Base-by-base conservation (phyloP, 2,329 filamentous ascomycete genomes). In the Epichloe bromicola region DNA sequence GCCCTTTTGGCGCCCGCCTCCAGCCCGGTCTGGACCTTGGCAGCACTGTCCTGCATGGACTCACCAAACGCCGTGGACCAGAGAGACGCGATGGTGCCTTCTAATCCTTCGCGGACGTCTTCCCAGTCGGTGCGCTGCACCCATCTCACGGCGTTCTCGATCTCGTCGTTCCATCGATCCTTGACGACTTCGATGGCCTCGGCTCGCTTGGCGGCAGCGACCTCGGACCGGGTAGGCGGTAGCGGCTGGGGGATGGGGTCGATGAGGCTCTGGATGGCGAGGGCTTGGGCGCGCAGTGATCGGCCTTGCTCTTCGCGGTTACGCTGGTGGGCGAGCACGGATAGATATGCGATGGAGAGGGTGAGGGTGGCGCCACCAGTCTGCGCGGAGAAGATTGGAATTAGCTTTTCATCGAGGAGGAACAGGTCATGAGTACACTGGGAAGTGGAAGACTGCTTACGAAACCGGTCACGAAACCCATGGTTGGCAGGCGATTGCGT, bases 361-460 rank as follows among this genome's bases (percentile, higher is more conserved):
- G 86, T 89, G 54, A 91, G 73, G 56, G 86, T 85, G 51, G 88
- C 79, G 58, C 86, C 86, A 62, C 85, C 83, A 57, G 85, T 80
- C 85, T 90, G 57, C 37, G 36, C 17, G 39, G 15, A 48, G 14
- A 39, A n/a, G 12, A 44, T 26, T 5, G 7, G 2, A 5, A 26
- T 49, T 43, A 49, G 48, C 48, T 43, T 49, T 38, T 8, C 45
- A 37, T 26, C 30, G 14, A 46, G 20, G 23, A 5, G 8, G 12
- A 15, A 46, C 2, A n/a, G 8, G 3, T 4, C 41, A 43, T n/a
- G 41, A 30, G 3, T 20, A 17, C 23, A 17, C 7, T 48, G 15
- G 12, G 12, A 48, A 33, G 14, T 5, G 19, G 26, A 12, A 6
- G 12, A 8, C 8, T 49, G 39, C 47, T 7, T 75, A 89, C 86